phyloP scores from a whole-genome alignment of 768 basidiomycete species.

The Tulasnella sp. region DNA sequence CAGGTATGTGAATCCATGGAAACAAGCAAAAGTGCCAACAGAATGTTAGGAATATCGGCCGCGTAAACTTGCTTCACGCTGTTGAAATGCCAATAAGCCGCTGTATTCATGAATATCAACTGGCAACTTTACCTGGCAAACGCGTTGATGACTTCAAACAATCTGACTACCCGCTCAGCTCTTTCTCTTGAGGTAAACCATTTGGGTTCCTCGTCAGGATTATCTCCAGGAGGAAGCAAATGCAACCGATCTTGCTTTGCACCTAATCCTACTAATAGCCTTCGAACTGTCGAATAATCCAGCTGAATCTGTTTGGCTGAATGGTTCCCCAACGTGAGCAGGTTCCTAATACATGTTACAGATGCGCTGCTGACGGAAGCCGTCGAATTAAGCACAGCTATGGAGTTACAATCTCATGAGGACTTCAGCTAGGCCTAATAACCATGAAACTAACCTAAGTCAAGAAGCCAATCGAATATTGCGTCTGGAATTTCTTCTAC shows the following conservation, averaged over 20 bases:
- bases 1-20: constrained; percentile 2
- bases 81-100: too few species aligned
- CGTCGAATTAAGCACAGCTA: constrained; percentile 6
- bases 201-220: background rate
- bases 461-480: constrained; percentile 4
- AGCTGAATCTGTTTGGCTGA: constrained; percentile 8
- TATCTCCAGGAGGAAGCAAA: background rate
- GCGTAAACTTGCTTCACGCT: background rate
- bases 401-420: too few species aligned
- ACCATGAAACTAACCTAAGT: background rate
- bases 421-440: background rate
- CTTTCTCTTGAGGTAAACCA: background rate
- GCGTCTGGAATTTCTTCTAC: background rate
- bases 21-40: constrained; percentile 6
- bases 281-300: constrained; percentile 5
- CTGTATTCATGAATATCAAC: too few species aligned
- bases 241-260: background rate
- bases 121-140: constrained; percentile 10
- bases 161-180: background rate
- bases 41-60: constrained; percentile 1
- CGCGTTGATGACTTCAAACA: background rate
- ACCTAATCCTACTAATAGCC: constrained; percentile 3
- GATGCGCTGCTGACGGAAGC: background rate
- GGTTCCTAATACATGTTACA: background rate
- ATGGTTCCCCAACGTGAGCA: background rate